These are phyloP conservation scores for Candida alai DNA, from an alignment of 805 yeast genomes.

Conservation along the genomic window DNA sequence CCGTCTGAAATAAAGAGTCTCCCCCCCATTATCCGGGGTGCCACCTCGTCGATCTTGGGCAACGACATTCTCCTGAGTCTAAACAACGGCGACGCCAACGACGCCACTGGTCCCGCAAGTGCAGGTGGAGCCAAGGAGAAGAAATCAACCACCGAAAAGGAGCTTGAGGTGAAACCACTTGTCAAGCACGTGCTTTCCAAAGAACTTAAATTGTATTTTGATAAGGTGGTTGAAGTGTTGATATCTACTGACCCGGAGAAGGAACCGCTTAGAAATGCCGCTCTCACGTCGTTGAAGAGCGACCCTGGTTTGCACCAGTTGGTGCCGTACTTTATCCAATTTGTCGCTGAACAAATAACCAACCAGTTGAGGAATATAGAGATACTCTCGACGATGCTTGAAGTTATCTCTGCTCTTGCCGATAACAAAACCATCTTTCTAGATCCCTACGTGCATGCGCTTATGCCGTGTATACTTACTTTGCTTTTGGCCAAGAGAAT, in stretches of 20 bases:
- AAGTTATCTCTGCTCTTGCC: slow-evolving; percentile 79
- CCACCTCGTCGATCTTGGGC: slow-evolving; percentile 50
- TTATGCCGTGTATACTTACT: slow-evolving; percentile 95
- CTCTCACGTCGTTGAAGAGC: slow-evolving; percentile 74
- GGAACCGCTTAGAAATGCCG: slow-evolving; percentile 67
- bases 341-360: slow-evolving; percentile 92
- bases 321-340: slow-evolving; percentile 94
- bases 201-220: slow-evolving; percentile 90
- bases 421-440: slow-evolving; percentile 81
- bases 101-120: slow-evolving; percentile 5
- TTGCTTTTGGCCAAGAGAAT: slow-evolving; percentile 82
- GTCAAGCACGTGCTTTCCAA: slow-evolving; percentile 94
- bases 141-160: slow-evolving; percentile 36
- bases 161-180: slow-evolving; percentile 73
- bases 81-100: slow-evolving; percentile 10
- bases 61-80: slow-evolving; percentile 36
- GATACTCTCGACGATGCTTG: slow-evolving; percentile 77
- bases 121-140: slow-evolving; percentile 4
- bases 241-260: slow-evolving; percentile 52
- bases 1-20: slow-evolving; percentile 71
- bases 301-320: slow-evolving; percentile 97
- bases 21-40: slow-evolving; percentile 80
- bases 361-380: slow-evolving; percentile 73
- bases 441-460: slow-evolving; percentile 93
- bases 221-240: slow-evolving; percentile 79